phyloP scores from a whole-genome alignment of 164 flowering plant genomes.

The Stephania yunnanensis region DNA sequence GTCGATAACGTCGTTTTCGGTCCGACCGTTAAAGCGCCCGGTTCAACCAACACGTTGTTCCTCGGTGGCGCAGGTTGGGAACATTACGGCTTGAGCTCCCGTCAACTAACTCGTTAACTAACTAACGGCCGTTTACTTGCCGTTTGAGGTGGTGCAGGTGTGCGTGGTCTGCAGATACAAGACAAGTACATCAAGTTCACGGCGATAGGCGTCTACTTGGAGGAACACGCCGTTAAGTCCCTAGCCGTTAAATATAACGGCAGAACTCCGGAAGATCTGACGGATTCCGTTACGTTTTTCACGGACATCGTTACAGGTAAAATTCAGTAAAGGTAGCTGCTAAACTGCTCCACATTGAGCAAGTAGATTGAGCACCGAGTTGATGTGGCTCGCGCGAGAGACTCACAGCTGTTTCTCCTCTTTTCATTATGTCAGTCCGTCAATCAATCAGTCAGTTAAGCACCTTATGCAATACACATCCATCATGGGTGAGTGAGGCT shows the following conservation, averaged over 20 bases:
- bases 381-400: too few species aligned
- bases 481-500: too few species aligned
- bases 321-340: too few species aligned
- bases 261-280: slow-evolving; percentile 50
- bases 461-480: too few species aligned
- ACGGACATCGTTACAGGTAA: slow-evolving; percentile 63
- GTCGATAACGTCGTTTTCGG: slow-evolving; percentile 54
- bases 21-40: slow-evolving; percentile 51
- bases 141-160: slow-evolving; percentile 45
- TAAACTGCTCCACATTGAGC: too few species aligned
- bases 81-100: not conserved
- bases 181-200: slow-evolving; percentile 80
- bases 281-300: slow-evolving; percentile 56
- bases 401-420: too few species aligned
- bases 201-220: slow-evolving; percentile 73
- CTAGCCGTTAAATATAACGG: slow-evolving; percentile 70
- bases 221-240: slow-evolving; percentile 37
- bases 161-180: slow-evolving; percentile 60
- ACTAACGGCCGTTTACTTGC: not conserved
- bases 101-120: not conserved
- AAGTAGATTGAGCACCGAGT: too few species aligned
- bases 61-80: slow-evolving; percentile 82
- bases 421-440: too few species aligned
- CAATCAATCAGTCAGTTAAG: too few species aligned
- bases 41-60: slow-evolving; percentile 47